Evolutionary conservation across 208 protist genomes (phyloP).

Genomic region (Leishmania aethiopica): DNA sequence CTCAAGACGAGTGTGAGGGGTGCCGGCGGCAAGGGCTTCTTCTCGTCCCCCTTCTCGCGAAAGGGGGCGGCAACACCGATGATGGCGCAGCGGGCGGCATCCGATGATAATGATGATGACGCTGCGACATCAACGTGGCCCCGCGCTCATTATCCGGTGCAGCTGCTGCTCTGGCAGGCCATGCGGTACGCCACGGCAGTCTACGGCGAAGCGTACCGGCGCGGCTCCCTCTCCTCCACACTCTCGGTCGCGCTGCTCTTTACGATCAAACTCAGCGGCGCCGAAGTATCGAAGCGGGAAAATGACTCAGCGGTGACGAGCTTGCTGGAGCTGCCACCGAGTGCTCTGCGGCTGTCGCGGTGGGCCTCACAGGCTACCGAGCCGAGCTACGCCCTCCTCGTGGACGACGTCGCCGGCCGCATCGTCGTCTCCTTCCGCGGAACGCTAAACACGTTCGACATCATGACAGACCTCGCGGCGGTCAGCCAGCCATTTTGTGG

Average conservation of each 20-base stretch:
- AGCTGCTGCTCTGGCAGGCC: conserved; percentile 41
- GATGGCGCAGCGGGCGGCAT: not conserved
- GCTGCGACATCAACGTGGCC: not conserved
- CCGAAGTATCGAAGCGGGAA: conserved; percentile 25
- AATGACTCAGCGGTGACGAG: conserved; percentile 58
- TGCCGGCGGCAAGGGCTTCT: conserved; percentile 7
- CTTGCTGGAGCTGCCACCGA: conserved; percentile 50
- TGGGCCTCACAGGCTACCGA: conserved; percentile 47
- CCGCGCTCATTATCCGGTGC: conserved; percentile 32
- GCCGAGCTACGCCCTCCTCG: conserved; percentile 57
- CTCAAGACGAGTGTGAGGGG: not conserved
- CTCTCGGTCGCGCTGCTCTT: conserved; percentile 36
- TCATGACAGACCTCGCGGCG: conserved; percentile 65
- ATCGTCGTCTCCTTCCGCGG: conserved; percentile 71
- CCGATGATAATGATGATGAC: conserved; percentile 1
- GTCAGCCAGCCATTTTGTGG: conserved; percentile 51
- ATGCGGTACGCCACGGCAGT: conserved; percentile 68
- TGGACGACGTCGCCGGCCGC: conserved; percentile 45
- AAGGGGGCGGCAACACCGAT: not conserved
- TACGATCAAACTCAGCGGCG: conserved; percentile 35
- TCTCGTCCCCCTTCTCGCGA: not conserved
- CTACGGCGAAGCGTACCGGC: conserved; percentile 61
- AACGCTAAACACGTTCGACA: conserved; percentile 58
- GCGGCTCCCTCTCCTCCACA: conserved; percentile 46
- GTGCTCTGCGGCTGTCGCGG: conserved; percentile 41